Base-by-base conservation (phyloP, 192 early-diverging fungal species). In the Coemansia sp. region DNA sequence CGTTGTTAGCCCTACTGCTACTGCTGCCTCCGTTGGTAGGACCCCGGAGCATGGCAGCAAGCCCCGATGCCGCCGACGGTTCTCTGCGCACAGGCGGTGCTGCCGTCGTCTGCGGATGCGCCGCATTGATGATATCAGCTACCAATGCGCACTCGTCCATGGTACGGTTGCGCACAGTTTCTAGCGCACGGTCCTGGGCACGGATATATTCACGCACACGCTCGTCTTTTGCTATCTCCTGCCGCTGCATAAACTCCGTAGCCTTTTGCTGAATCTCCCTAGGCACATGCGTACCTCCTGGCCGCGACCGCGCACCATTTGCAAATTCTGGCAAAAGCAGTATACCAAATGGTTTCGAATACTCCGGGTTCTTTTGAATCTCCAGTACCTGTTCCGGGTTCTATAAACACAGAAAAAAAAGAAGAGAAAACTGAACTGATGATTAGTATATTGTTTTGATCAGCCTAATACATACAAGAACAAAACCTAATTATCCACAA, bases 311-410 rank as follows among this genome's bases (percentile, higher is more conserved):
- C 63, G n/a, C 18, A 2, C 33, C 45, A 43, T 62, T 71, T 7
- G 53, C 48, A 36, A 64, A 57, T 12, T 41, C 53, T 8, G 65
- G 60, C 7, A 55, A 59, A 65, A 83, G 68, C 52, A 83, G 43
- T 18, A 77, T 66, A 4, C 75, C 80, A 60, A 83, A 83, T 28
- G 80, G 62, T 68, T 71, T 54, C 67, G 80, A 77, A 62, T 83
- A 83, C 54, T 76, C 75, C n/a, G 55, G 43, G 58, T n/a, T 17
- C 48, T 63, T 58, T 59, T 74, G 51, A 57, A 61, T 73, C 51
- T 60, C 55, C 32, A 12, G 32, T 32, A 76, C 72, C 17, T 56
- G 51, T 8, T 62, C 41, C 14, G 71, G 68, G 52, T 60, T 60
- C 69, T 52, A 53, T 54, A 34, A 12, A 20, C 1, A 60, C 4